A percentile compares a stretch with the other conserved stretches of the same genome.
Conservation (phyloP, 305 asterid species). For the Solanum hybrid region DNA sequence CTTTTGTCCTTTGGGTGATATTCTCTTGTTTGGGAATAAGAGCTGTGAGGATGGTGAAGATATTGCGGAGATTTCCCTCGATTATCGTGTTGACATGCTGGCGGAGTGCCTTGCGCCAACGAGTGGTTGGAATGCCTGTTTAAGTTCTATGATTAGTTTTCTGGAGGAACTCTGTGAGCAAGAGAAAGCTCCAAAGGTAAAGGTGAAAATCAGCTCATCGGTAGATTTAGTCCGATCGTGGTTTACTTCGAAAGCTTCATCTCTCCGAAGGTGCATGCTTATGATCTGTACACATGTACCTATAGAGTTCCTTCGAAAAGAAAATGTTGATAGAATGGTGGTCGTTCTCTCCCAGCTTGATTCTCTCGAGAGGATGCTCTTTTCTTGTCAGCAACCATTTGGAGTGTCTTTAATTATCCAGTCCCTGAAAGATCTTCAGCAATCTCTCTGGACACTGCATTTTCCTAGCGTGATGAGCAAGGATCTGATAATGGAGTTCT, state of each 20-base stretch:
- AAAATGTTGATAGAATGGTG: slow-evolving; percentile 19
- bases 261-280: slow-evolving; percentile 26
- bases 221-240: background rate
- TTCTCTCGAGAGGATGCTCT: slow-evolving; percentile 20
- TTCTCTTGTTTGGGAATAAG: slow-evolving; percentile 13
- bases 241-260: slow-evolving; percentile 12
- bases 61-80: slow-evolving; percentile 1
- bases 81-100: slow-evolving; percentile 14
- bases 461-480: slow-evolving; percentile 19
- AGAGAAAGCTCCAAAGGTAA: background rate
- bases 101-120: slow-evolving; percentile 5
- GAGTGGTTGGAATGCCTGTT: slow-evolving; percentile 13
- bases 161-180: slow-evolving; percentile 9
- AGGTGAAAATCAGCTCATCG: background rate
- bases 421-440: slow-evolving; percentile 27
- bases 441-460: slow-evolving; percentile 17
- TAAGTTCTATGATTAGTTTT: slow-evolving; percentile 18
- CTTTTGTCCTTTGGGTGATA: slow-evolving; percentile 13
- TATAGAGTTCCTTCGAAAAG: slow-evolving; percentile 24
- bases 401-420: slow-evolving; percentile 14
- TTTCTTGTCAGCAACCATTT: background rate
- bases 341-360: slow-evolving; percentile 23
- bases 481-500: slow-evolving; percentile 19
- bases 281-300: slow-evolving; percentile 43
- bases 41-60: background rate